Conservation (phyloP, 352 stramenopile species). For the Pythium plurisporium region DNA sequence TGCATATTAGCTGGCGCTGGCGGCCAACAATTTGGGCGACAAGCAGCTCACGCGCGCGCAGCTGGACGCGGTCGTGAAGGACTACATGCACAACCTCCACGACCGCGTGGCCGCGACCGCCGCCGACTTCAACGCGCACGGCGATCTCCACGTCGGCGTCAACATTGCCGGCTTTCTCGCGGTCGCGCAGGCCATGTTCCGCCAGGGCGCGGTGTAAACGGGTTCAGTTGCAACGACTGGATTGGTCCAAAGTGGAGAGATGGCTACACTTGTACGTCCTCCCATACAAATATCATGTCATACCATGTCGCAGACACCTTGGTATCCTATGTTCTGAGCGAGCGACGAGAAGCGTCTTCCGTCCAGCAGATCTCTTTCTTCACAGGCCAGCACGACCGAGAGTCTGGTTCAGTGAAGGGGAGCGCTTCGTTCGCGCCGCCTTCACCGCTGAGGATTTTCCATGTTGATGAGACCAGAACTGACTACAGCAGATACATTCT, state of each 20-base stretch:
- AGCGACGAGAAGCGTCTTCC: too few relatives aligned
- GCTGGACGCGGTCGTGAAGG: slow-evolving; percentile 72
- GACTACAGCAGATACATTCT: too few relatives aligned
- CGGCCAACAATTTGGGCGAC: slow-evolving; percentile 52
- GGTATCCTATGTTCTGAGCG: too few relatives aligned
- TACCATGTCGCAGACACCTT: slow-evolving; percentile 1
- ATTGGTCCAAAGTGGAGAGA: neutral
- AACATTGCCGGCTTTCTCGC: slow-evolving; percentile 97
- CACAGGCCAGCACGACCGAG: too few relatives aligned
- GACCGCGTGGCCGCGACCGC: slow-evolving; percentile 64
- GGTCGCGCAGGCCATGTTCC: slow-evolving; percentile 96
- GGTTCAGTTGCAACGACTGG: neutral
- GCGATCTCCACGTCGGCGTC: slow-evolving; percentile 84
- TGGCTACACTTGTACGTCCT: neutral
- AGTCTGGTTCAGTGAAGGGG: too few relatives aligned
- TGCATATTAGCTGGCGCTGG: slow-evolving; percentile 60
- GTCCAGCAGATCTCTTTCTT: too few relatives aligned
- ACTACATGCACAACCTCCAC: slow-evolving; percentile 79
- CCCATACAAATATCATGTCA: neutral
- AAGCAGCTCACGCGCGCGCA: slow-evolving; percentile 54
- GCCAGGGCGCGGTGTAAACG: slow-evolving; percentile 94
- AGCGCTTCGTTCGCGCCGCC: too few relatives aligned
- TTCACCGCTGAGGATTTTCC: too few relatives aligned
- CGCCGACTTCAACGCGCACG: slow-evolving; percentile 70
- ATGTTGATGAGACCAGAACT: too few relatives aligned